Conservation (phyloP, 139 green algal genomes). For the Limnomonas spitsbergensis region DNA sequence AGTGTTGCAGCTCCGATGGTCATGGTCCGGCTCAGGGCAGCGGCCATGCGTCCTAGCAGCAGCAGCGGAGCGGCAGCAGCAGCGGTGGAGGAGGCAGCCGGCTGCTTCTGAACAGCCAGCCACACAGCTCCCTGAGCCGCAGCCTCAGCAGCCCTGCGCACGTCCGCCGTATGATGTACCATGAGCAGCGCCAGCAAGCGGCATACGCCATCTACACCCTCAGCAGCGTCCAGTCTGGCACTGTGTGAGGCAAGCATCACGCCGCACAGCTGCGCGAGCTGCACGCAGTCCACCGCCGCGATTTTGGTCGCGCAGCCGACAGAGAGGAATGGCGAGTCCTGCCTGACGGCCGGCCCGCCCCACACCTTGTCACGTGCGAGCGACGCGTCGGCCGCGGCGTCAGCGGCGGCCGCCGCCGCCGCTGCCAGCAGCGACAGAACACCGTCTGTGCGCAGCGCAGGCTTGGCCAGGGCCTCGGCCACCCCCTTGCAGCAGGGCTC, state of each 20-base stretch:
- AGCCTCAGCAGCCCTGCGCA: slow-evolving; percentile 15
- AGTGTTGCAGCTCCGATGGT: too few relatives aligned
- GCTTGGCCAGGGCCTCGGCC: slow-evolving; percentile 8
- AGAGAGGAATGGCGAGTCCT: not conserved
- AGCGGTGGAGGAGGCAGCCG: too few relatives aligned
- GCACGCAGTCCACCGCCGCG: not conserved
- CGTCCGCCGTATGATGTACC: slow-evolving; percentile 31
- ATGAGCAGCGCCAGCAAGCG: slow-evolving; percentile 36
- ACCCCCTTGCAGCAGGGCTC: slow-evolving; percentile 10
- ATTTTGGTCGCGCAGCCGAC: not conserved
- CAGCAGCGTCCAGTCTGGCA: too few relatives aligned
- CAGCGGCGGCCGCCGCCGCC: not conserved
- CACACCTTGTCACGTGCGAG: not conserved
- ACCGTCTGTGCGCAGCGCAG: slow-evolving; percentile 5
- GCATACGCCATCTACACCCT: too few relatives aligned
- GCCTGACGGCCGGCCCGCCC: not conserved
- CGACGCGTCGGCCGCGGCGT: not conserved
- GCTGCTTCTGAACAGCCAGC: too few relatives aligned
- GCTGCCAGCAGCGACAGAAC: slow-evolving; percentile 1
- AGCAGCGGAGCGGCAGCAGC: too few relatives aligned
- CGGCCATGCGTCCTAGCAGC: too few relatives aligned
- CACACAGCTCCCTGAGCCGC: too few relatives aligned
- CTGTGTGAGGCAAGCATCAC: too few relatives aligned
- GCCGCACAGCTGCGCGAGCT: not conserved
- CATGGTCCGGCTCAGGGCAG: too few relatives aligned